A percentile compares a stretch with the other conserved stretches of the same genome.
Conservation (phyloP, 2,329 filamentous ascomycete species). For the Fusarium udum region DNA sequence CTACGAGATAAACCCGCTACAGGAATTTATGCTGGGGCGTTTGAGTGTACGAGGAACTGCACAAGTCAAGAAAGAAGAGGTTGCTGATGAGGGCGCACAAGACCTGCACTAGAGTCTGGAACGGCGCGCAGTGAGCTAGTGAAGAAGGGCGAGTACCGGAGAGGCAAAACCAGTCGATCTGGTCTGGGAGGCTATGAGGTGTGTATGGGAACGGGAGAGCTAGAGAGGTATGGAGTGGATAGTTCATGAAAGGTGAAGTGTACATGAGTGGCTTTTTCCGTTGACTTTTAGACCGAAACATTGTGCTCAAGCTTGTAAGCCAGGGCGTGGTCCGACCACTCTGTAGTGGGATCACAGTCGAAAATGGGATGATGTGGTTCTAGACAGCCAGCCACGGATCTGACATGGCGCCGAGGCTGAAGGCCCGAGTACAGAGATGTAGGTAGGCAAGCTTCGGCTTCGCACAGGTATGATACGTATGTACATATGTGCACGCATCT, state of each 20-base stretch:
- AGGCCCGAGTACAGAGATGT: conserved; percentile 2
- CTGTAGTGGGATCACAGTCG: background rate
- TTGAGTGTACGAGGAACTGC: conserved; percentile 25
- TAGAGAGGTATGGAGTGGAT: too few relatives aligned
- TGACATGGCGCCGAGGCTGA: conserved; percentile 21
- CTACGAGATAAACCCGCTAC: background rate
- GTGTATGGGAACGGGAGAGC: conserved; percentile 8
- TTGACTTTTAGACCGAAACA: background rate
- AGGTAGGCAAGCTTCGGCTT: background rate
- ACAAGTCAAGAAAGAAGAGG: conserved; percentile 2
- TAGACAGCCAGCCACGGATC: conserved; percentile 17
- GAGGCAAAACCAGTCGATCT: background rate
- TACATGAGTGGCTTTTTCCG: conserved; percentile 6
- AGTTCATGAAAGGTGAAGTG: background rate
- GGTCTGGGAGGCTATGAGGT: background rate
- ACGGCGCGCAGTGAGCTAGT: conserved; percentile 6
- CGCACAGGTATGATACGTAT: background rate
- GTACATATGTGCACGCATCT: background rate
- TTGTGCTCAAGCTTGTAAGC: background rate
- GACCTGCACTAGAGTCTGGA: conserved; percentile 15
- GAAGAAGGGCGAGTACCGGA: background rate
- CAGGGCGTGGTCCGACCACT: background rate
- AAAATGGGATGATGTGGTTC: conserved; percentile 12
- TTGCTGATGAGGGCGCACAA: background rate
- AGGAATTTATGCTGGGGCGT: conserved; percentile 11